Evolutionary conservation across 2,329 filamentous ascomycete genomes (phyloP).

Genomic region (Ophiostoma piceae): DNA sequence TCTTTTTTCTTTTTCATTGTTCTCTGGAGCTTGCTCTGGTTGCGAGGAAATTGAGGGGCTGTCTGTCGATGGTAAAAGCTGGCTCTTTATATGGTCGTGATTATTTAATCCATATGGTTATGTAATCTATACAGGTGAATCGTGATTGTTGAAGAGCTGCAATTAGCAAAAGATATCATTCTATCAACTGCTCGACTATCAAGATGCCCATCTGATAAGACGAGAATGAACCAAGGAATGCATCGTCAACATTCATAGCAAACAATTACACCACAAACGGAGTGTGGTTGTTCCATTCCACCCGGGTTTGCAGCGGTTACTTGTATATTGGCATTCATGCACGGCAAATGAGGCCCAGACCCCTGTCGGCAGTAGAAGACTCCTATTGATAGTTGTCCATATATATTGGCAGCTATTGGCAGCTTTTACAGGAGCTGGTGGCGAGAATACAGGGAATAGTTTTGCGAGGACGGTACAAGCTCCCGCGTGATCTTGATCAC

Average conservation of each 20-base stretch:
- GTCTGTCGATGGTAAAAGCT: too few relatives aligned
- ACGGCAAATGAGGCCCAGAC: slow-evolving; percentile 16
- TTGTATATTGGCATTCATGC: slow-evolving; percentile 16
- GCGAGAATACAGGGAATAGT: not conserved
- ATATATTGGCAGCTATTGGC: not conserved
- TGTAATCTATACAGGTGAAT: too few relatives aligned
- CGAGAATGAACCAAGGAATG: not conserved
- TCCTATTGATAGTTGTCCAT: not conserved
- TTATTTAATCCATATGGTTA: too few relatives aligned
- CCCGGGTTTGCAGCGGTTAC: not conserved
- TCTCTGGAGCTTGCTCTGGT: slow-evolving; percentile 14
- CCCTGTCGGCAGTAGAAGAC: not conserved
- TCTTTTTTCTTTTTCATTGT: slow-evolving; percentile 42
- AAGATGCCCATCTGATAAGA: not conserved
- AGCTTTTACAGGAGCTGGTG: not conserved
- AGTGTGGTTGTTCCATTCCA: not conserved
- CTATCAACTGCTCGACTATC: too few relatives aligned
- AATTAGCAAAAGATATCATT: too few relatives aligned
- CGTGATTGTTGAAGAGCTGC: too few relatives aligned
- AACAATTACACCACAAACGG: not conserved
- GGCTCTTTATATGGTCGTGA: too few relatives aligned
- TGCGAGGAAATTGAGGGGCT: not conserved
- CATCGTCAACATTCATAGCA: not conserved
- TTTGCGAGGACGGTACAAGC: too few relatives aligned
- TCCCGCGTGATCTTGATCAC: too few relatives aligned